A percentile compares a stretch with the other conserved stretches of the same genome.
These are phyloP conservation scores for Saccharomycopsis sp. DNA, from an alignment of 805 yeast species.

Conservation along the genomic window DNA sequence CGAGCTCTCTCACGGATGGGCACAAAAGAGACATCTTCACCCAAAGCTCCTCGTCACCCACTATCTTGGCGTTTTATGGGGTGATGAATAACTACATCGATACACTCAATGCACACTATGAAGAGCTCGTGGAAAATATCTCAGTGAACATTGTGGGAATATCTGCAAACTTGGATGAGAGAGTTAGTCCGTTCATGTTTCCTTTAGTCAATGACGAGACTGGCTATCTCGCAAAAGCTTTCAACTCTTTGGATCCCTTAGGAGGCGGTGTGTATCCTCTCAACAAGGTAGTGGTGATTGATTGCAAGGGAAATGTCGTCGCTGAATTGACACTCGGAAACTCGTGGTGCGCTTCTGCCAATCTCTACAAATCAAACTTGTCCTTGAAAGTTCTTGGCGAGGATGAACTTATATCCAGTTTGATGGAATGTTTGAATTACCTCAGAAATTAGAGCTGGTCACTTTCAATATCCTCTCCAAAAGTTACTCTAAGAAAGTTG, in stretches of 20 bases:
- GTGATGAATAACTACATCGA: conserved; percentile 9
- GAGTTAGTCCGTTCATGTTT: conserved; percentile 20
- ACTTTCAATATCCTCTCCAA: too few species aligned
- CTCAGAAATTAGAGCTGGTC: neutral
- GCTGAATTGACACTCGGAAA: conserved; percentile 9
- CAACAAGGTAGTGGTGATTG: conserved; percentile 27
- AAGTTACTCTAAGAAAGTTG: too few species aligned
- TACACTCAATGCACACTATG: conserved; percentile 1
- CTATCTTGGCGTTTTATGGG: conserved; percentile 15
- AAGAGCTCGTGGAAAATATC: conserved; percentile 1
- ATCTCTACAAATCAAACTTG: neutral
- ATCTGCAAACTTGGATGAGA: conserved; percentile 6
- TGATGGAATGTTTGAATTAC: conserved; percentile 13
- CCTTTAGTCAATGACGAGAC: conserved; percentile 27
- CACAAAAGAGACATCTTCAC: neutral
- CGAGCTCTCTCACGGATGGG: neutral
- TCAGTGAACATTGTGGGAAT: conserved; percentile 7
- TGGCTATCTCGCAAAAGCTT: conserved; percentile 25
- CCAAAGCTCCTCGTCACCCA: neutral
- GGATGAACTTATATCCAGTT: conserved; percentile 4
- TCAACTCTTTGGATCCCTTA: conserved; percentile 28
- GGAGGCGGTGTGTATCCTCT: conserved; percentile 33
- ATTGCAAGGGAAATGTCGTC: conserved; percentile 19
- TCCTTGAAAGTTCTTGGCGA: neutral
- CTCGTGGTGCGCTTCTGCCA: neutral